Percentiles rank a stretch among this genome's conserved stretches.
Conservation (phyloP, 305 asterid genomes). For the Fraxinus latifolia region DNA sequence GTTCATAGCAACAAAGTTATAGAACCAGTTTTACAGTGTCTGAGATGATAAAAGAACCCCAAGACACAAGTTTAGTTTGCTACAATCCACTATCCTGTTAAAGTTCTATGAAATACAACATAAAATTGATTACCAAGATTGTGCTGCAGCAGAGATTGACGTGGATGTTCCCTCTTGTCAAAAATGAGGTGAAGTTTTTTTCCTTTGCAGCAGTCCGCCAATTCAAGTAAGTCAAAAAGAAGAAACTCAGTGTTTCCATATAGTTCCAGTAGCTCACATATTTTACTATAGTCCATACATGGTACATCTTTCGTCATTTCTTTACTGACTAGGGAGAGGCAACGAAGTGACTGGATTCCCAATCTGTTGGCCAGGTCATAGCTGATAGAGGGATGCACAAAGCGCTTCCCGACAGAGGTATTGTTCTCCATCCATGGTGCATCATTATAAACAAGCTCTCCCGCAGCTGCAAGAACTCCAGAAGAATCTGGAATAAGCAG, state of each 20-base stretch:
- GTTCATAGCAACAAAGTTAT: conserved; percentile 1
- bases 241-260: conserved; percentile 73
- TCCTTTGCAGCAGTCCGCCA: conserved; percentile 98
- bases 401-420: conserved; percentile 63
- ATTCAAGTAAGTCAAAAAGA: conserved; percentile 84
- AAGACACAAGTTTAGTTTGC: not conserved
- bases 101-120: conserved; percentile 21
- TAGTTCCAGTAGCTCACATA: conserved; percentile 68
- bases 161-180: conserved; percentile 91
- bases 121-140: conserved; percentile 72
- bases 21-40: not conserved
- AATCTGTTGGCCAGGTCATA: conserved; percentile 71
- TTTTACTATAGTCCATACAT: conserved; percentile 86
- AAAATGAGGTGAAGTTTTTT: conserved; percentile 81
- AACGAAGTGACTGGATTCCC: conserved; percentile 87
- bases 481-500: conserved; percentile 79
- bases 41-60: not conserved
- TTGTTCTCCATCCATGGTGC: conserved; percentile 90
- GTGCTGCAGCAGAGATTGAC: conserved; percentile 88
- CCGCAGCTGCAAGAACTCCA: conserved; percentile 72
- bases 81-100: conserved; percentile 14
- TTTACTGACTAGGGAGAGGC: conserved; percentile 79
- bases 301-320: conserved; percentile 87
- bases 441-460: conserved; percentile 83
- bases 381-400: conserved; percentile 74